phyloP scores from a whole-genome alignment of 805 yeast species.

The Pichia phayaonensis region DNA sequence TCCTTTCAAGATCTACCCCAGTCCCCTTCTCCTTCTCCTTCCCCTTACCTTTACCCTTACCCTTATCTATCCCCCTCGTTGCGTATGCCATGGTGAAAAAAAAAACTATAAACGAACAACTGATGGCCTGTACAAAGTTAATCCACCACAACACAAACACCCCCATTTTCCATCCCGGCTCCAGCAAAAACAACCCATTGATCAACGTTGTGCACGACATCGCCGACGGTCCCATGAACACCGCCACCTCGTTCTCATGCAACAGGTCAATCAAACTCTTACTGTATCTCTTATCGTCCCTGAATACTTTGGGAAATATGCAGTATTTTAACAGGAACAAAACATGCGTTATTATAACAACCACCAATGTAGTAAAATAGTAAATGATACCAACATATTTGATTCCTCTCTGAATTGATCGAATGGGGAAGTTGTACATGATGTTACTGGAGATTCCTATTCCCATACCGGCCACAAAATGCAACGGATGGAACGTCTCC shows the following conservation, averaged over 20 bases:
- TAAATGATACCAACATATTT: constrained; percentile 45
- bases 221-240: constrained; percentile 69
- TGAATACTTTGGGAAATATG: constrained; percentile 21
- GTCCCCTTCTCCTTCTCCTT: not conserved
- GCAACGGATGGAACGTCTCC: constrained; percentile 38
- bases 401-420: constrained; percentile 29
- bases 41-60: too few relatives aligned
- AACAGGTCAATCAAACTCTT: constrained; percentile 21
- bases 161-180: constrained; percentile 37
- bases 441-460: constrained; percentile 64
- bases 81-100: constrained; percentile 34
- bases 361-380: constrained; percentile 50
- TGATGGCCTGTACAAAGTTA: constrained; percentile 43
- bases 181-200: constrained; percentile 42
- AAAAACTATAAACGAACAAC: constrained; percentile 56
- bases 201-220: constrained; percentile 73
- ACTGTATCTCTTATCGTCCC: constrained; percentile 13
- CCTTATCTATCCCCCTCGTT: not conserved
- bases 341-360: constrained; percentile 36
- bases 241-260: constrained; percentile 39
- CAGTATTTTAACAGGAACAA: constrained; percentile 36
- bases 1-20: constrained; percentile 13
- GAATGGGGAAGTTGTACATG: constrained; percentile 59
- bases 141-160: constrained; percentile 72
- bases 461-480: constrained; percentile 80